Evolutionary conservation across 192 early-diverging fungal species (phyloP).

Genomic region (Cladochytrium replicatum): DNA sequence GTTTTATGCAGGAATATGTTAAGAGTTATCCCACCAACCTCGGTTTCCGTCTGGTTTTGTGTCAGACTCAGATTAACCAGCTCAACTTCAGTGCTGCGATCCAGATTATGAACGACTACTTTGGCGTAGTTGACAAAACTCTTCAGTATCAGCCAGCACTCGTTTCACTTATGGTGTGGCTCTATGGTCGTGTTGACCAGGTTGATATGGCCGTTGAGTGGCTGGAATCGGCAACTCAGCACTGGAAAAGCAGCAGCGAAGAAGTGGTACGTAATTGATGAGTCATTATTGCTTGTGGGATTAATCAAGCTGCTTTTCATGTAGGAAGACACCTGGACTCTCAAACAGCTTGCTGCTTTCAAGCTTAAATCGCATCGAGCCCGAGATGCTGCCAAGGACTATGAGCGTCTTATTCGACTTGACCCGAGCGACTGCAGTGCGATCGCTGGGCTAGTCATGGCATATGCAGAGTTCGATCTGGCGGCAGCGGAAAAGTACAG

Average conservation of each 20-base stretch:
- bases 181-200: constrained; percentile 56
- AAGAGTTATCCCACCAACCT: neutral
- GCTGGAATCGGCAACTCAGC: constrained; percentile 42
- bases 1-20: too few species aligned
- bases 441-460: constrained; percentile 58
- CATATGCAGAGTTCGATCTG: constrained; percentile 54
- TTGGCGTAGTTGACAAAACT: constrained; percentile 21
- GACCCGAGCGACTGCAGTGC: constrained; percentile 53
- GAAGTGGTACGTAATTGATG: constrained; percentile 4
- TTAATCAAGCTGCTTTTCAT: too few species aligned
- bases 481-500: constrained; percentile 56
- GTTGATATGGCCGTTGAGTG: constrained; percentile 45
- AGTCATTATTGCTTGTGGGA: too few species aligned
- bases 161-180: constrained; percentile 59
- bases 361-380: constrained; percentile 48
- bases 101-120: constrained; percentile 27
- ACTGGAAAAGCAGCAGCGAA: constrained; percentile 44
- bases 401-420: constrained; percentile 54
- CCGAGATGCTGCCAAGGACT: constrained; percentile 56
- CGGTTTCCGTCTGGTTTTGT: constrained; percentile 45
- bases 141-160: constrained; percentile 46
- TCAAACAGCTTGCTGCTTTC: constrained; percentile 58
- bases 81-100: constrained; percentile 41
- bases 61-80: constrained; percentile 46
- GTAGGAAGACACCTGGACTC: constrained; percentile 24